Conservation (phyloP, 2,329 filamentous ascomycete genomes). For the Onygenales sp. region DNA sequence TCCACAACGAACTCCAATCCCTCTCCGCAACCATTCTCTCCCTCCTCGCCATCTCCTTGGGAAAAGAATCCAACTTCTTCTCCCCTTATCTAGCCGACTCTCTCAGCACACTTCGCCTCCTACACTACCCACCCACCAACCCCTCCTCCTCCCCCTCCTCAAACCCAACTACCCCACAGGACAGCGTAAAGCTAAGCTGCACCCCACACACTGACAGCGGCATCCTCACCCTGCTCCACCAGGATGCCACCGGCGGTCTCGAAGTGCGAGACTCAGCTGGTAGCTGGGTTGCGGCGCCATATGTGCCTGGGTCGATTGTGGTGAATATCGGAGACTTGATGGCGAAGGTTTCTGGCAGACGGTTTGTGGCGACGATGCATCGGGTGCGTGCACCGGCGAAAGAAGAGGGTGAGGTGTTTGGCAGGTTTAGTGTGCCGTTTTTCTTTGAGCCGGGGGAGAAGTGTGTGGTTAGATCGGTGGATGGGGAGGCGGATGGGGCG, state of each 20-base stretch:
- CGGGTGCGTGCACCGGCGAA: slow-evolving; percentile 25
- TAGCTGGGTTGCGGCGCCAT: slow-evolving; percentile 34
- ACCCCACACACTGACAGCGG: slow-evolving; percentile 34
- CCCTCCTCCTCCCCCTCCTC: slow-evolving; percentile 1
- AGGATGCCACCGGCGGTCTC: slow-evolving; percentile 38
- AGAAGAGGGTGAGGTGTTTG: slow-evolving; percentile 12
- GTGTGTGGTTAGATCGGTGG: slow-evolving; percentile 31
- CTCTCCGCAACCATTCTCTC: slow-evolving; percentile 31
- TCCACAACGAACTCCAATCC: slow-evolving; percentile 31
- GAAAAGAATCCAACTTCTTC: slow-evolving; percentile 32
- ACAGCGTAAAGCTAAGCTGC: slow-evolving; percentile 17
- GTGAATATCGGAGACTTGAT: slow-evolving; percentile 40
- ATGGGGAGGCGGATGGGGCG: slow-evolving; percentile 16
- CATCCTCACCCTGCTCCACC: slow-evolving; percentile 40
- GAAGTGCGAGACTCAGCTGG: slow-evolving; percentile 37
- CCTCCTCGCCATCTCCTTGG: slow-evolving; percentile 30
- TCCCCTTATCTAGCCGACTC: slow-evolving; percentile 32
- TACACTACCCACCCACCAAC: slow-evolving; percentile 32
- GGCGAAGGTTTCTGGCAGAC: slow-evolving; percentile 30
- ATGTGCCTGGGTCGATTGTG: slow-evolving; percentile 32
- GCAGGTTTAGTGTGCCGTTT: slow-evolving; percentile 37
- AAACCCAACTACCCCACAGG: background rate
- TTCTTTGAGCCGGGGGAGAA: slow-evolving; percentile 39
- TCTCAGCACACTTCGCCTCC: slow-evolving; percentile 35
- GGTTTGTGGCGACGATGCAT: slow-evolving; percentile 38